These are phyloP conservation scores for Plasmopara viticola DNA, from an alignment of 352 stramenopile species.

Conservation along the genomic window DNA sequence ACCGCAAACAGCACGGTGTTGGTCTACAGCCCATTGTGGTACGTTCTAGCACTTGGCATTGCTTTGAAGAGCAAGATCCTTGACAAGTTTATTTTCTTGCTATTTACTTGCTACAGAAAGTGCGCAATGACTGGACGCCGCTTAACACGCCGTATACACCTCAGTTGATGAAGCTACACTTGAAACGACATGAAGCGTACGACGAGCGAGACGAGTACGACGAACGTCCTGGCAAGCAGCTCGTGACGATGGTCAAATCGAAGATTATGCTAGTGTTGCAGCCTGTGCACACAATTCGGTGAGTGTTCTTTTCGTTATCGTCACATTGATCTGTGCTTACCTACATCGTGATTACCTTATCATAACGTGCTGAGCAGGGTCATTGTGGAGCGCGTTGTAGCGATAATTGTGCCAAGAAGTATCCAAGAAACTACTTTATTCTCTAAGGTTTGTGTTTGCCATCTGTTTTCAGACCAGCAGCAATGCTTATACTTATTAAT, in stretches of 20 bases:
- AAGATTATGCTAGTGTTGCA: slow-evolving; percentile 34
- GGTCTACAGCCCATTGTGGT: slow-evolving; percentile 43
- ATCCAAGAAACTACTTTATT: slow-evolving; percentile 40
- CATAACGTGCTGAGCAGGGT: slow-evolving; percentile 15
- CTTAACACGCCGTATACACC: slow-evolving; percentile 83
- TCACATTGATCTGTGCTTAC: slow-evolving; percentile 8
- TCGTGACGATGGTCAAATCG: slow-evolving; percentile 38
- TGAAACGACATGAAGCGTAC: slow-evolving; percentile 58
- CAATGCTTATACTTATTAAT: slow-evolving; percentile 4
- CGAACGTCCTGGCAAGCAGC: slow-evolving; percentile 23
- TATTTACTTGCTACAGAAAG: slow-evolving; percentile 26
- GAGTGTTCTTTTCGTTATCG: slow-evolving; percentile 6
- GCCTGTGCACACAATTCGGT: slow-evolving; percentile 48
- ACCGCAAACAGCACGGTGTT: slow-evolving; percentile 41
- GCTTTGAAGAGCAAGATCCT: neutral
- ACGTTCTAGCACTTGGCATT: neutral
- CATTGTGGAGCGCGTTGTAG: slow-evolving; percentile 27
- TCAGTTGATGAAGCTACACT: slow-evolving; percentile 75
- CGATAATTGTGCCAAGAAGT: slow-evolving; percentile 30
- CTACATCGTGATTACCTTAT: slow-evolving; percentile 1
- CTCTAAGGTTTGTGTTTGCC: slow-evolving; percentile 20
- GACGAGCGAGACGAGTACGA: slow-evolving; percentile 28
- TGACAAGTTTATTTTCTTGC: too few species aligned
- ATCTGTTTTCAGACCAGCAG: neutral
- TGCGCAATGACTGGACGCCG: slow-evolving; percentile 69